Conservation (phyloP, 208 protist genomes). For the Strigomonas culicis region DNA sequence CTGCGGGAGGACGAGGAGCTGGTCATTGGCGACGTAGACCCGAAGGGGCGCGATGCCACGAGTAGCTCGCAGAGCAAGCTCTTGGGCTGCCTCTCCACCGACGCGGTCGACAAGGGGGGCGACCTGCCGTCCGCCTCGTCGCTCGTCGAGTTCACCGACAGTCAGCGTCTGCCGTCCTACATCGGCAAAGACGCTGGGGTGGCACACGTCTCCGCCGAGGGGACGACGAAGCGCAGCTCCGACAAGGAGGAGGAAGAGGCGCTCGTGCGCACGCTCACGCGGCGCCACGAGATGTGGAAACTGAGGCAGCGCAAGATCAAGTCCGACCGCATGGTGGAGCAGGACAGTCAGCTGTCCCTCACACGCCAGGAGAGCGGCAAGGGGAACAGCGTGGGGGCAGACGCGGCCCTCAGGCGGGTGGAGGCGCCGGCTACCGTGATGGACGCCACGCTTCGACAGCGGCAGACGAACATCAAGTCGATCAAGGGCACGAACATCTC, state of each 20-base stretch:
- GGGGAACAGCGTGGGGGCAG: too few species aligned
- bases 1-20: slow-evolving; percentile 9
- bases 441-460: too few species aligned
- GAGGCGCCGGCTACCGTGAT: too few species aligned
- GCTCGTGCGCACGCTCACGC: slow-evolving; percentile 29
- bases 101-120: too few species aligned
- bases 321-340: slow-evolving; percentile 9
- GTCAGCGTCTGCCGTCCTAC: slow-evolving; percentile 1
- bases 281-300: slow-evolving; percentile 83
- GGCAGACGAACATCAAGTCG: slow-evolving; percentile 6
- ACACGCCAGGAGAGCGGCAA: too few species aligned
- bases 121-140: background rate
- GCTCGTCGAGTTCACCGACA: background rate
- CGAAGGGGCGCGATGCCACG: too few species aligned
- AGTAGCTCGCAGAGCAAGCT: background rate
- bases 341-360: too few species aligned
- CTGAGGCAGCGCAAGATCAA: slow-evolving; percentile 54
- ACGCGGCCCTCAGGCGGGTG: too few species aligned
- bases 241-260: slow-evolving; percentile 14
- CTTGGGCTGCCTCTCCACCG: background rate
- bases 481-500: slow-evolving; percentile 42
- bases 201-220: background rate
- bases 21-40: slow-evolving; percentile 16
- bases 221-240: too few species aligned
- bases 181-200: background rate